Percentiles rank a stretch among this genome's conserved stretches.
Evolutionary conservation across 257 asterid genomes (phyloP).

Genomic region (Verbena officinalis): DNA sequence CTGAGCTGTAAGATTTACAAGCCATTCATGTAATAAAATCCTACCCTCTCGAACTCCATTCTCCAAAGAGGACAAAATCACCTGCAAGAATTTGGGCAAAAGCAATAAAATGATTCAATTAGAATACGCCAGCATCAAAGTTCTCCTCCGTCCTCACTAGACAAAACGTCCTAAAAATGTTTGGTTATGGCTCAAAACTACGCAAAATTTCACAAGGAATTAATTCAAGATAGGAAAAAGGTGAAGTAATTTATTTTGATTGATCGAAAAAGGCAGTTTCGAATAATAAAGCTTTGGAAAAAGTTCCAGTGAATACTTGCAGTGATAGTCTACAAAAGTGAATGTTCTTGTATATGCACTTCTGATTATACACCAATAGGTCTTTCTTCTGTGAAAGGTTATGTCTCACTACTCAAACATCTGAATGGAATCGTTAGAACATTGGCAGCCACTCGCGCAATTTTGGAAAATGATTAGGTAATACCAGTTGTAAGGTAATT

Average conservation of each 20-base stretch:
- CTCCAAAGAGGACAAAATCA: conserved; percentile 86
- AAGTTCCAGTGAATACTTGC: neutral
- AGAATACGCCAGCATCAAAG: conserved; percentile 14
- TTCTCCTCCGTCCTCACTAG: neutral
- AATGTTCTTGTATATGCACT: neutral
- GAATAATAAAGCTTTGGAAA: neutral
- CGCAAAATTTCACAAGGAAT: neutral
- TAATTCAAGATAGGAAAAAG: conserved; percentile 6
- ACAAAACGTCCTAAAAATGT: neutral
- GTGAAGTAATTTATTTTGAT: conserved; percentile 6
- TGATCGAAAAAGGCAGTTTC: neutral
- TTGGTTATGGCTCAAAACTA: conserved; percentile 5
- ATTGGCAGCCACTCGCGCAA: conserved; percentile 20
- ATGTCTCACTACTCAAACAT: neutral
- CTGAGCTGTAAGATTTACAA: conserved; percentile 91
- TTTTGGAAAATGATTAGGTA: conserved; percentile 8
- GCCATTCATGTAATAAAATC: conserved; percentile 94
- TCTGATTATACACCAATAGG: neutral
- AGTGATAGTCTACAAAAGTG: neutral
- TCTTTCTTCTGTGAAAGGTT: neutral
- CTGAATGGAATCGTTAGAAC: conserved; percentile 6
- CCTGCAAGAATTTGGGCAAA: conserved; percentile 53
- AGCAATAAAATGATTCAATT: conserved; percentile 17
- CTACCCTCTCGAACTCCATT: conserved; percentile 96
- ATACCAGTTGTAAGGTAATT: conserved; percentile 25